Evolutionary conservation across 2,329 filamentous ascomycete species (phyloP), one percentile per base, ranked within the genome.

Genomic region (Diaporthe destruens): DNA sequence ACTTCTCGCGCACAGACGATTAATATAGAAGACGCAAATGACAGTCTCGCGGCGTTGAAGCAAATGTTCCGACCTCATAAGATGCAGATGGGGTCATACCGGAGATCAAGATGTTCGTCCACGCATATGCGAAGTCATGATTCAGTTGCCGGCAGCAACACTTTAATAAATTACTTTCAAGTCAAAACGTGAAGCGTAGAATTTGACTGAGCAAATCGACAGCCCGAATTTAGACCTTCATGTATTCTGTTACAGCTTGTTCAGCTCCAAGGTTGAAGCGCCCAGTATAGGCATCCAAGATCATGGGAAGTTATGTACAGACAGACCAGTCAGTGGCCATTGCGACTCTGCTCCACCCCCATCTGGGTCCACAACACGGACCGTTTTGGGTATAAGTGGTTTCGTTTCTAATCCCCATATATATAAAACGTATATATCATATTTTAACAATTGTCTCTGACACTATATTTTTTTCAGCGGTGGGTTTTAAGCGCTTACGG

Each of bases 1-100:
- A 53, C 32, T 53, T 53, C 18, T 29, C 6, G 16, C 47, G 61
- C 61, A 66, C 61, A 20, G 61, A 66, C 61, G 9, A 18, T n/a
- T 29, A 53, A 66, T 66, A 20, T 66, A 66, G 61, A 18, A 47
- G 61, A 66, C 16, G 47, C 61, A 39, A 7, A 51, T 29, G 47
- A 44, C 32, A 39, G 53, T 53, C 61, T 66, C 61, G 47, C 47
- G 44, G 44, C 61, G 32, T 14, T 25, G 47, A 53, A 53, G 4
- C 47, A 66, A 12, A 20, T 12, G 7, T 66, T 66, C 47, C 47
- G 47, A 9, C 14, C 61, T 25, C 32, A 18, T 29, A 25, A 25
- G 20, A 18, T 12, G 32, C 20, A 9, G 47, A 20, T 53, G 14
- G 14, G n/a, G 42, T 1, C 20, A 36, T 18, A 25, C 36, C 20